These are phyloP conservation scores for Metschnikowia lunata DNA, from an alignment of 805 yeast genomes.

Conservation along the genomic window DNA sequence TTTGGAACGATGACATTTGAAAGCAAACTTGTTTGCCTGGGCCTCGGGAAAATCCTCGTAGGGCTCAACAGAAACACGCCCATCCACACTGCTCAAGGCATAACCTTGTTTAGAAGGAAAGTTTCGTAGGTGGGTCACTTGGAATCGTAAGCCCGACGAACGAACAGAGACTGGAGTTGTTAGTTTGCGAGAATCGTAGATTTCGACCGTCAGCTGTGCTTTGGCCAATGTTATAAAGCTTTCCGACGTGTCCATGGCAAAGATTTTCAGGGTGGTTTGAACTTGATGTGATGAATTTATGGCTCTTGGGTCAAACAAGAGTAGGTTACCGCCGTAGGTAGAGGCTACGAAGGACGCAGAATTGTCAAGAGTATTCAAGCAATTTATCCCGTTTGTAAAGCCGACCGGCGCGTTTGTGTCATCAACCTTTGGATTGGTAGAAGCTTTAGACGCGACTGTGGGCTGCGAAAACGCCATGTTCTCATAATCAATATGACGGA, in stretches of 20 bases:
- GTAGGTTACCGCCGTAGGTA: slow-evolving; percentile 10
- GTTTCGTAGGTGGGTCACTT: slow-evolving; percentile 52
- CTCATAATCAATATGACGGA: slow-evolving; percentile 49
- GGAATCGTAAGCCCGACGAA: slow-evolving; percentile 64
- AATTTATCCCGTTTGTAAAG: slow-evolving; percentile 16
- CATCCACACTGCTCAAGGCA: slow-evolving; percentile 74
- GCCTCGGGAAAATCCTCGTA: slow-evolving; percentile 46
- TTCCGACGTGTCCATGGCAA: slow-evolving; percentile 55
- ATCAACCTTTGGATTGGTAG: neutral
- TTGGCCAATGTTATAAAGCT: slow-evolving; percentile 49
- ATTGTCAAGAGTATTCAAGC: slow-evolving; percentile 8
- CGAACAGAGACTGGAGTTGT: slow-evolving; percentile 44
- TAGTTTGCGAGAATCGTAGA: slow-evolving; percentile 53
- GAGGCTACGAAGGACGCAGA: slow-evolving; percentile 17
- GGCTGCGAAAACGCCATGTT: slow-evolving; percentile 21
- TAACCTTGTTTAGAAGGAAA: slow-evolving; percentile 54
- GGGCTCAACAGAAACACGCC: slow-evolving; percentile 72
- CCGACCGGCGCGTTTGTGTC: neutral
- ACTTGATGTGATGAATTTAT: slow-evolving; percentile 5
- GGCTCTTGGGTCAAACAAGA: slow-evolving; percentile 12
- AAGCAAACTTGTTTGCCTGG: slow-evolving; percentile 55
- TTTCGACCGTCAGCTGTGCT: slow-evolving; percentile 48
- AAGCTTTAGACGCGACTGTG: neutral
- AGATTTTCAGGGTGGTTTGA: slow-evolving; percentile 46
- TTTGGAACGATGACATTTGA: slow-evolving; percentile 66